A percentile compares a stretch with the other conserved stretches of the same genome.
Conservation (phyloP, 2,329 filamentous ascomycete genomes). For the Epichloe sp. region DNA sequence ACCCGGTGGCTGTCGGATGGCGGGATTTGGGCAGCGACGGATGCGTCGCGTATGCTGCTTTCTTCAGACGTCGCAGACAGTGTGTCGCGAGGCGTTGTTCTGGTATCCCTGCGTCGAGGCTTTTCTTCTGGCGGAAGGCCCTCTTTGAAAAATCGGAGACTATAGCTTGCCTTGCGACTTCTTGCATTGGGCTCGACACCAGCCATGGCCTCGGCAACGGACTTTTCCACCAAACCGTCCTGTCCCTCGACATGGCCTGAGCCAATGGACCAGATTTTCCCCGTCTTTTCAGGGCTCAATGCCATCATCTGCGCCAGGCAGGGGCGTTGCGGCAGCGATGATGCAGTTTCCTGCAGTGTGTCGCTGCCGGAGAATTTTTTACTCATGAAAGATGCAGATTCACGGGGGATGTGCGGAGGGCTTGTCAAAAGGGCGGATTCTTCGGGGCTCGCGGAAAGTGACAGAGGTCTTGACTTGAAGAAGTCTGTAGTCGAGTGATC, state of each 20-base stretch:
- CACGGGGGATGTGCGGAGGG: slow-evolving; percentile 7
- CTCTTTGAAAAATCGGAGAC: slow-evolving; percentile 53
- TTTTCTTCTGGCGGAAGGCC: slow-evolving; percentile 47
- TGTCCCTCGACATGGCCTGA: slow-evolving; percentile 32
- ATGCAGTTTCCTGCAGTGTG: slow-evolving; percentile 2
- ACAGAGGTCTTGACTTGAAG: slow-evolving; percentile 13
- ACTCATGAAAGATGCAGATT: slow-evolving; percentile 5
- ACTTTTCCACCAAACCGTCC: slow-evolving; percentile 49
- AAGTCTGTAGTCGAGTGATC: slow-evolving; percentile 15
- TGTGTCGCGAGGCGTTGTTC: slow-evolving; percentile 26
- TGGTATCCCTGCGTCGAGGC: slow-evolving; percentile 37
- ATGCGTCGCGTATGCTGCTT: slow-evolving; percentile 2
- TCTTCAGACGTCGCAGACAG: slow-evolving; percentile 24
- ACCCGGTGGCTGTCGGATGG: neutral
- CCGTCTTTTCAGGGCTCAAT: slow-evolving; percentile 41
- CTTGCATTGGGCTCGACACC: slow-evolving; percentile 50
- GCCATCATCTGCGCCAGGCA: slow-evolving; percentile 30
- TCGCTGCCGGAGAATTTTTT: slow-evolving; percentile 8
- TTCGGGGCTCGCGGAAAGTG: slow-evolving; percentile 16
- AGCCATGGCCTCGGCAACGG: slow-evolving; percentile 47
- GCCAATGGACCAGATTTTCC: slow-evolving; percentile 53
- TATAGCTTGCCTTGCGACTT: slow-evolving; percentile 56
- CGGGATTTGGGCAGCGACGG: neutral
- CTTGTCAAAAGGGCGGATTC: slow-evolving; percentile 13
- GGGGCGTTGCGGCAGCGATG: slow-evolving; percentile 18